phyloP scores from a whole-genome alignment of 2,329 filamentous ascomycete genomes.

The Paecilomyces variotii region DNA sequence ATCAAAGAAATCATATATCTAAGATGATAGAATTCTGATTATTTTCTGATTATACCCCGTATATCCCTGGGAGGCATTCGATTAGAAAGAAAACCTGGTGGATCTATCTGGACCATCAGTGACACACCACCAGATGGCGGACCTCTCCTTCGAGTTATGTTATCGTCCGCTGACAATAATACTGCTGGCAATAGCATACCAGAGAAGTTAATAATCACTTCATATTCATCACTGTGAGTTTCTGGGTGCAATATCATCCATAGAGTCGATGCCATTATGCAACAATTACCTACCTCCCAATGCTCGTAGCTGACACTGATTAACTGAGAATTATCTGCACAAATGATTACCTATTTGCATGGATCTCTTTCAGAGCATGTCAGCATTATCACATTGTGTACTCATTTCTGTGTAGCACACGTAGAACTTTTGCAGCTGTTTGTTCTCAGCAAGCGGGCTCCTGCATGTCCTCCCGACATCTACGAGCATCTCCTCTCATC shows the following conservation, averaged over 20 bases:
- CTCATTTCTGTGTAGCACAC: neutral
- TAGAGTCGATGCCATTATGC: no score
- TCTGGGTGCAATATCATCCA: neutral
- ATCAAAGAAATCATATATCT: no score
- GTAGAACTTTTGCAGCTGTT: neutral
- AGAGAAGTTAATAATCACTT: neutral
- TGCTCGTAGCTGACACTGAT: no score
- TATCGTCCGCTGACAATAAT: neutral
- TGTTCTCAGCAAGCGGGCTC: neutral
- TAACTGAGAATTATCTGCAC: no score
- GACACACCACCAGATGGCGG: neutral
- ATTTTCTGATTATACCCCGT: neutral
- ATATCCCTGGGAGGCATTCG: neutral
- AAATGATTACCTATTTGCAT: no score
- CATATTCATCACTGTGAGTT: neutral
- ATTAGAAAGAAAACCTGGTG: neutral
- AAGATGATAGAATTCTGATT: no score
- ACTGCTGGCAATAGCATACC: no score
- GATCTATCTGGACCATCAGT: neutral
- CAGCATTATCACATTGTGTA: no score
- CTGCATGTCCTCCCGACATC: neutral
- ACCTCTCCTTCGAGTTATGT: neutral
- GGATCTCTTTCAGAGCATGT: no score
- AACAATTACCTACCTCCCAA: no score
- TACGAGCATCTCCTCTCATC: neutral